Conservation (phyloP, 768 basidiomycete genomes). For the Tricholoma saponaceum region DNA sequence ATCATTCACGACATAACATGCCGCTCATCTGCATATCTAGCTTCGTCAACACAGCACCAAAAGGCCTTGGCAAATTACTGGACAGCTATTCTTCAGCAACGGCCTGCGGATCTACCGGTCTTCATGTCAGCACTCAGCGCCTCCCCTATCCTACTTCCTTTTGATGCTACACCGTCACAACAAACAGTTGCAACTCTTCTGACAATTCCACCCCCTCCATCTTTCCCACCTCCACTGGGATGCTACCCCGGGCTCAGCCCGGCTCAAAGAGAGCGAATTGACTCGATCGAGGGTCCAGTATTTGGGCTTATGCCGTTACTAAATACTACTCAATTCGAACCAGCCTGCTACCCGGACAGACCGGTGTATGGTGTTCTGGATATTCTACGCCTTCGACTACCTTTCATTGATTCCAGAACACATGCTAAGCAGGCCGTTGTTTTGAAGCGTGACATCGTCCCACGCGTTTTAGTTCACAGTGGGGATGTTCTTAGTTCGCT, state of each 20-base stretch:
- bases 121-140: slow-evolving; percentile 46
- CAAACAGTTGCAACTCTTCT: slow-evolving; percentile 31
- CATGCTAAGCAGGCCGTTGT: slow-evolving; percentile 47
- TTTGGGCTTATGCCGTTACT: slow-evolving; percentile 42
- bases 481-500: slow-evolving; percentile 48
- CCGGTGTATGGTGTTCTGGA: slow-evolving; percentile 65
- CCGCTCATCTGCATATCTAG: slow-evolving; percentile 27
- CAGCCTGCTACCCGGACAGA: slow-evolving; percentile 49
- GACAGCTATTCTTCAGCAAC: slow-evolving; percentile 46
- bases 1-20: neutral
- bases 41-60: slow-evolving; percentile 51
- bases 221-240: slow-evolving; percentile 56
- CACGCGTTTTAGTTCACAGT: slow-evolving; percentile 49
- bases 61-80: slow-evolving; percentile 50
- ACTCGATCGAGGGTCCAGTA: slow-evolving; percentile 44
- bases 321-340: slow-evolving; percentile 35
- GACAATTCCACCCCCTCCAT: slow-evolving; percentile 31
- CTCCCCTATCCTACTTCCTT: slow-evolving; percentile 52
- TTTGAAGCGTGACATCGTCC: slow-evolving; percentile 37
- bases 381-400: slow-evolving; percentile 51
- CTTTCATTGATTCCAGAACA: slow-evolving; percentile 43
- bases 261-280: slow-evolving; percentile 36
- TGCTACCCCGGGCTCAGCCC: slow-evolving; percentile 54
- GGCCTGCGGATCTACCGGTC: slow-evolving; percentile 32
- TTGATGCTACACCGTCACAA: slow-evolving; percentile 44